phyloP scores from a whole-genome alignment of 257 asterid species.

The Craterostigma plantagineum region DNA sequence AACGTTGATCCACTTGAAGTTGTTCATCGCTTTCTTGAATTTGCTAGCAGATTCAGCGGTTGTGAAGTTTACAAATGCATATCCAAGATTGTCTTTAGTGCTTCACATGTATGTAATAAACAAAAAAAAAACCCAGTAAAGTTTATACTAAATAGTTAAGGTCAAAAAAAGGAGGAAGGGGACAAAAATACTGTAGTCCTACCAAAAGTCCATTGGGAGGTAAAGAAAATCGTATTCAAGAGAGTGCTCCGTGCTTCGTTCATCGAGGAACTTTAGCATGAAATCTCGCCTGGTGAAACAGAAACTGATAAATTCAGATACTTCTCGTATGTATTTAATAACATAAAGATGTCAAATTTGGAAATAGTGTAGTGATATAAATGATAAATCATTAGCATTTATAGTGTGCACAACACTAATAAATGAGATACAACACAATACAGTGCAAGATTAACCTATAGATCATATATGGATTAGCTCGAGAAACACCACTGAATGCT shows the following conservation, averaged over 20 bases:
- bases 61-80: slow-evolving; percentile 39
- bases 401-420: background rate
- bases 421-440: too few species aligned
- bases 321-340: too few species aligned
- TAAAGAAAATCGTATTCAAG: slow-evolving; percentile 37
- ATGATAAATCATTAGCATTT: background rate
- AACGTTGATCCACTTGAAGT: slow-evolving; percentile 15
- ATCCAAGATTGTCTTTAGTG: slow-evolving; percentile 21
- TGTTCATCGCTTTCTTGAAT: slow-evolving; percentile 10
- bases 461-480: too few species aligned
- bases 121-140: background rate
- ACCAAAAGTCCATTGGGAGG: slow-evolving; percentile 44
- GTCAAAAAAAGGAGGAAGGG: background rate
- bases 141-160: background rate
- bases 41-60: slow-evolving; percentile 11
- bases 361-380: too few species aligned
- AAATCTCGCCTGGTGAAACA: slow-evolving; percentile 18
- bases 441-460: too few species aligned
- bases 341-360: too few species aligned
- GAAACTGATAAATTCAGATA: too few species aligned
- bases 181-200: background rate
- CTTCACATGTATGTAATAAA: background rate
- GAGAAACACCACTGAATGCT: too few species aligned
- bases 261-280: slow-evolving; percentile 25
- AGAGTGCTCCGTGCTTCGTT: slow-evolving; percentile 8